A percentile compares a stretch with the other conserved stretches of the same genome.
These are phyloP conservation scores for Tylopilus intermedius DNA, from an alignment of 768 basidiomycete genomes.

Conservation along the genomic window DNA sequence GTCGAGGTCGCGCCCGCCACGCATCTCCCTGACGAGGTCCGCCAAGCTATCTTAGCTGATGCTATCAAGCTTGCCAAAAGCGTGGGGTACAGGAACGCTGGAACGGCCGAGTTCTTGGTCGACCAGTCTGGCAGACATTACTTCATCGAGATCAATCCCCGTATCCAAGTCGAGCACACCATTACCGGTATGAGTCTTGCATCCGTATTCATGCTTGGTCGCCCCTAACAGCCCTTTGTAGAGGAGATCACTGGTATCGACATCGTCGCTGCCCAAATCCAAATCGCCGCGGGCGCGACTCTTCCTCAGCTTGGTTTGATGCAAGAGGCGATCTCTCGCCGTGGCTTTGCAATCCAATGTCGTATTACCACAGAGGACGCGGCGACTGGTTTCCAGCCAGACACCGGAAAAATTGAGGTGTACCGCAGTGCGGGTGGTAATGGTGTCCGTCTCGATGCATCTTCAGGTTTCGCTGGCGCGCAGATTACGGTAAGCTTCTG, in stretches of 20 bases:
- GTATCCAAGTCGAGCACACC: slow-evolving; percentile 99
- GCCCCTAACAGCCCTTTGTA: slow-evolving; percentile 25
- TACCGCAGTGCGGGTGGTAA: slow-evolving; percentile 99
- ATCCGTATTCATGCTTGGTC: not conserved
- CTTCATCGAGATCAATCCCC: slow-evolving; percentile 99
- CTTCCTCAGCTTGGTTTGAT: slow-evolving; percentile 92
- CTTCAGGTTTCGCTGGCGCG: slow-evolving; percentile 96
- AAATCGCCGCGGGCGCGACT: slow-evolving; percentile 98
- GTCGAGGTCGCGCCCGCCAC: slow-evolving; percentile 98
- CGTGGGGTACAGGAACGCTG: slow-evolving; percentile 94
- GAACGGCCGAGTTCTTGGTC: slow-evolving; percentile 97
- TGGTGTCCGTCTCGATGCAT: slow-evolving; percentile 94
- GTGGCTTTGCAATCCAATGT: slow-evolving; percentile 97
- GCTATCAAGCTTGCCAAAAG: slow-evolving; percentile 93
- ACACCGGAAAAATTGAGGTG: slow-evolving; percentile 98
- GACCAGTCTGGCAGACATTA: slow-evolving; percentile 96
- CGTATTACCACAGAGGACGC: slow-evolving; percentile 98
- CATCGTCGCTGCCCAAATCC: slow-evolving; percentile 98
- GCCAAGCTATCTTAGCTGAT: slow-evolving; percentile 81
- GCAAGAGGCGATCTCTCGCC: slow-evolving; percentile 92
- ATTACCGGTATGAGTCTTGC: slow-evolving; percentile 72
- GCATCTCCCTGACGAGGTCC: slow-evolving; percentile 85
- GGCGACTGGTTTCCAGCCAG: slow-evolving; percentile 88
- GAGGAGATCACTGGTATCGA: slow-evolving; percentile 99
- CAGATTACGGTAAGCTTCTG: slow-evolving; percentile 82